Conservation (phyloP, 2,329 filamentous ascomycete genomes). For the Ramularia endophylla region DNA sequence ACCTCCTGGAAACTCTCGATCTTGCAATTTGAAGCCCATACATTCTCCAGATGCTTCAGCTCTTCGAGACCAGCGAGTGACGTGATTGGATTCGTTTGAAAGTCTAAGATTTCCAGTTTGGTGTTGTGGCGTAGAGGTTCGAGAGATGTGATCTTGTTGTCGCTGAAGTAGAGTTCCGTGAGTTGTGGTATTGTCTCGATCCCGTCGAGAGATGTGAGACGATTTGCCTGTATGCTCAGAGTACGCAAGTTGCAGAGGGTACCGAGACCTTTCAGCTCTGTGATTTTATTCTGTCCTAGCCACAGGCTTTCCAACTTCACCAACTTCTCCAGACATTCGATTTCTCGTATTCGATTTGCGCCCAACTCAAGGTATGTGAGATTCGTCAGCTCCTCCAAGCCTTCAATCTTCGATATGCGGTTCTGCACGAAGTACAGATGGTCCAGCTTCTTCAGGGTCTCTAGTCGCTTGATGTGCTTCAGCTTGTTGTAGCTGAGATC, state of each 20-base stretch:
- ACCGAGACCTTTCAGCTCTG: slow-evolving; percentile 69
- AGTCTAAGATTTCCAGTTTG: slow-evolving; percentile 72
- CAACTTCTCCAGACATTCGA: slow-evolving; percentile 75
- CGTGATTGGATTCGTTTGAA: slow-evolving; percentile 78
- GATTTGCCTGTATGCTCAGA: slow-evolving; percentile 92
- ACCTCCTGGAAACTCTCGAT: slow-evolving; percentile 76
- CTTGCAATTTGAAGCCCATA: slow-evolving; percentile 92
- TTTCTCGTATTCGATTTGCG: slow-evolving; percentile 84
- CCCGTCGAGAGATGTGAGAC: slow-evolving; percentile 71
- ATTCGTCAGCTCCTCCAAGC: slow-evolving; percentile 66
- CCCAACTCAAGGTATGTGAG: slow-evolving; percentile 83
- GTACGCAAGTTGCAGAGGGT: slow-evolving; percentile 74
- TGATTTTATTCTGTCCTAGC: slow-evolving; percentile 96
- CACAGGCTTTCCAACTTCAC: slow-evolving; percentile 80
- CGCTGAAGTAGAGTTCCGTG: slow-evolving; percentile 91
- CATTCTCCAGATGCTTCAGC: slow-evolving; percentile 70
- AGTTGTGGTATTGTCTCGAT: slow-evolving; percentile 68
- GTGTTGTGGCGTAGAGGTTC: slow-evolving; percentile 53
- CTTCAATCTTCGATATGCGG: slow-evolving; percentile 83
- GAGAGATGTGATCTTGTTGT: slow-evolving; percentile 80
- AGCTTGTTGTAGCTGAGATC: slow-evolving; percentile 99
- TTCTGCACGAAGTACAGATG: slow-evolving; percentile 94
- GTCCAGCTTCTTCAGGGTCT: slow-evolving; percentile 67
- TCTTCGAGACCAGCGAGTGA: slow-evolving; percentile 66
- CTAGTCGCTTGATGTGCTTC: slow-evolving; percentile 90